Evolutionary conservation across 2,329 filamentous ascomycete genomes (phyloP), one percentile per base, ranked within the genome.

Genomic region (Paecilomyces sp.): DNA sequence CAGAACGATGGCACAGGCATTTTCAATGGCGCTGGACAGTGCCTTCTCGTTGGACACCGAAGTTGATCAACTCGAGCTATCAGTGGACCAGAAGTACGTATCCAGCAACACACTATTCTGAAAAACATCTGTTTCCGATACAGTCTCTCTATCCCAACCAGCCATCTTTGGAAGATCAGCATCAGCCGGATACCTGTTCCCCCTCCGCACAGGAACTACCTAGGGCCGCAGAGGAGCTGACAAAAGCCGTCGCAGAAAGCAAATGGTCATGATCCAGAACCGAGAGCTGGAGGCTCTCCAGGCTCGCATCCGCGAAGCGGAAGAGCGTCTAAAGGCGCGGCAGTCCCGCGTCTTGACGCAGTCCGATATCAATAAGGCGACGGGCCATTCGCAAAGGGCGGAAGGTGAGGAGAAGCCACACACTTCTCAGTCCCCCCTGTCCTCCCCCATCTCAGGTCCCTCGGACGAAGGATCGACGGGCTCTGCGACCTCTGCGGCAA

Each of bases 31-130:
- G 73, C 82, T 97, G 62, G 89, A 93, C 80, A 88, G 91, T 72
- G 88, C 95, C 67, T 97, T 97, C 80, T 88, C 89, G 70, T 87
- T 97, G 71, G 90, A 94, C 67, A 88, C 87, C 75, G 88, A 88
- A 66, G 75, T 94, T 60, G 85, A 88, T 69, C 84, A 88, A 63
- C 82, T 96, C 36, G 85, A 89, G 69, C 82, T 88, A 72, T 85
- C 89, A 66, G 85, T 96, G 62, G 84, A 91, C 72, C 84, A 91
- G 75, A 93, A 92, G 92, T 97, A 80, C 71, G 87, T 67, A 57
- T 57, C 33, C 13, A 55, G 41, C 7, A 33, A 51, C 28, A n/a
- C 5, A 47, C 22, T 22, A 12, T 15, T 12, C 28, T 31, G 24
- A 11, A 12, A 22, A 9, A 12, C 15, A 34, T 59, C 31, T 52